These are phyloP conservation scores for Myriangium duriaei DNA, from an alignment of 2,329 filamentous ascomycete species.

Conservation along the genomic window DNA sequence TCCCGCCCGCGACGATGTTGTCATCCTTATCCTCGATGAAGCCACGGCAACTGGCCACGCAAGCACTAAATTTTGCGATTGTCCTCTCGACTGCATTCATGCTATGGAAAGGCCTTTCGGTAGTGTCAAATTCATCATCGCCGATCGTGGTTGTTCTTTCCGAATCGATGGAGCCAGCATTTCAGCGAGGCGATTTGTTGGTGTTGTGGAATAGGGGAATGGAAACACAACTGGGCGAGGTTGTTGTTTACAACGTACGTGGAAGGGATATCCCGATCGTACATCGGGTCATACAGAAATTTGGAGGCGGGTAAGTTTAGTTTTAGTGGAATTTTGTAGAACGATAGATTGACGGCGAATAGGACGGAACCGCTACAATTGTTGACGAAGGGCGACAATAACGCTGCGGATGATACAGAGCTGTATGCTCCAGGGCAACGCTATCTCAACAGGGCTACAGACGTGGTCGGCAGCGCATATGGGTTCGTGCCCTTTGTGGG, in stretches of 20 bases:
- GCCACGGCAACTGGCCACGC: constrained; percentile 66
- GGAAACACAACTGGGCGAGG: constrained; percentile 56
- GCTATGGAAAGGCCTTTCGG: constrained; percentile 78
- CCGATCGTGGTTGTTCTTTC: constrained; percentile 77
- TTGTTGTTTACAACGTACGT: constrained; percentile 72
- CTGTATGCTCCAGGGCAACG: constrained; percentile 77
- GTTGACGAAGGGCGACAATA: constrained; percentile 97
- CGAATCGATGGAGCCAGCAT: constrained; percentile 74
- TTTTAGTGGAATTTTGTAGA: no score
- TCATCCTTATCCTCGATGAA: constrained; percentile 52
- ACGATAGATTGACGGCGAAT: neutral
- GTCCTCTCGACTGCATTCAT: constrained; percentile 88
- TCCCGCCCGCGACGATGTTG: constrained; percentile 45
- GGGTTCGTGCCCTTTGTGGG: constrained; percentile 91
- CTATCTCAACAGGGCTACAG: constrained; percentile 65
- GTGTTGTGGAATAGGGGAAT: constrained; percentile 54
- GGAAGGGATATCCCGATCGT: constrained; percentile 98
- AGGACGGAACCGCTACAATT: constrained; percentile 47
- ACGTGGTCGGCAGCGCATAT: constrained; percentile 86
- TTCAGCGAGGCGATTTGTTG: constrained; percentile 64
- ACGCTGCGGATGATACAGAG: constrained; percentile 83
- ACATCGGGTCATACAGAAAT: constrained; percentile 70
- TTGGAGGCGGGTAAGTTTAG: constrained; percentile 43
- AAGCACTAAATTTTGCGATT: constrained; percentile 81
- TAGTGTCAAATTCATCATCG: constrained; percentile 51